Conservation (phyloP, 1,284 basidiomycete species). For the Schizopora paradoxa region DNA sequence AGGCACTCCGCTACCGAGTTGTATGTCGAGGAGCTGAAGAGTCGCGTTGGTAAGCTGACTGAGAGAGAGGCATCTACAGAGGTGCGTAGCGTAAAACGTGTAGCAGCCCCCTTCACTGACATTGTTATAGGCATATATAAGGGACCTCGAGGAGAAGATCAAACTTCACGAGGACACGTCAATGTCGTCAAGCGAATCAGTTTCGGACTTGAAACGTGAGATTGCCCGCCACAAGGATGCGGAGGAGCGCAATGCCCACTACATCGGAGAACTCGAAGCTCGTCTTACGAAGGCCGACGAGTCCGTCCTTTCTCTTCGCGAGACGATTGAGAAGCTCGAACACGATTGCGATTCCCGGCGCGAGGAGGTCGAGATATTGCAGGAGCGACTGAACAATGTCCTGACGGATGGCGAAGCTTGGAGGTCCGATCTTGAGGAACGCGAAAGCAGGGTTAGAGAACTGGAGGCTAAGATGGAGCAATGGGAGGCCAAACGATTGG, state of each 20-base stretch:
- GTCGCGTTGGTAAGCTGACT: constrained; percentile 73
- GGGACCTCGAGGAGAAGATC: constrained; percentile 87
- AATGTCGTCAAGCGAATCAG: constrained; percentile 67
- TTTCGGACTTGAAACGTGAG: constrained; percentile 82
- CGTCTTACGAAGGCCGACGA: constrained; percentile 79
- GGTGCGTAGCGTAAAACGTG: constrained; percentile 39
- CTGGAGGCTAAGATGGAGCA: constrained; percentile 74
- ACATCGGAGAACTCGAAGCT: constrained; percentile 87
- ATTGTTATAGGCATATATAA: constrained; percentile 73
- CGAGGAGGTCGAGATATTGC: constrained; percentile 65
- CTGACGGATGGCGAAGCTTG: constrained; percentile 66
- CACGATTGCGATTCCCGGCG: constrained; percentile 64
- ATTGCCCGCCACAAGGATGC: constrained; percentile 72
- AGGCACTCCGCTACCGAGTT: constrained; percentile 75
- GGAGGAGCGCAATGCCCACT: constrained; percentile 67
- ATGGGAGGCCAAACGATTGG: constrained; percentile 65
- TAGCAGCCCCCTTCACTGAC: constrained; percentile 8
- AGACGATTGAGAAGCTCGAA: constrained; percentile 75
- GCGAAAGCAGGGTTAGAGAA: constrained; percentile 69
- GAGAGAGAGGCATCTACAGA: constrained; percentile 91
- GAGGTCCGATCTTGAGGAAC: constrained; percentile 75
- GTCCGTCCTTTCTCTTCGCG: constrained; percentile 60
- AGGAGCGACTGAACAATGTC: constrained; percentile 67
- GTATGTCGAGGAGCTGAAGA: constrained; percentile 81
- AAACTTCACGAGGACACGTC: constrained; percentile 77